Percentiles rank a stretch among this genome's conserved stretches.
phyloP scores from a whole-genome alignment of 345 rosid species.

The Citrus mangshanensis region DNA sequence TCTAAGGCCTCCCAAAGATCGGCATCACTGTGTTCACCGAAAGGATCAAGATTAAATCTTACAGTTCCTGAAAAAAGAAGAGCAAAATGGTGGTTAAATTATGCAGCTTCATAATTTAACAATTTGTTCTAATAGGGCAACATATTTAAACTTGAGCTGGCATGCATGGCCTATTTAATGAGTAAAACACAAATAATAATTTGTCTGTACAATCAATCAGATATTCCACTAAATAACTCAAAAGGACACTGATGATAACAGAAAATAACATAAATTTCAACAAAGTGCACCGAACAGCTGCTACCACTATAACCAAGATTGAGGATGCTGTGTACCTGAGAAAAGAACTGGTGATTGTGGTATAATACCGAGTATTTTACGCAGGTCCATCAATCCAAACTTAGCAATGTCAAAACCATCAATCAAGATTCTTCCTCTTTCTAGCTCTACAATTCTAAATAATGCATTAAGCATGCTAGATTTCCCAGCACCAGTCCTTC shows the following conservation, averaged over 20 bases:
- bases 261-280: background rate
- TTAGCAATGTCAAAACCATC: slow-evolving; percentile 76
- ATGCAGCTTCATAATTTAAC: background rate
- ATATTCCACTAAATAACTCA: background rate
- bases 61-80: slow-evolving; percentile 61
- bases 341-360: slow-evolving; percentile 99
- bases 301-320: background rate
- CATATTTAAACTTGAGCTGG: background rate
- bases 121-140: background rate
- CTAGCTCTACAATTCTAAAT: slow-evolving; percentile 90
- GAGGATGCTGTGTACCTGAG: slow-evolving; percentile 59
- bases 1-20: slow-evolving; percentile 98
- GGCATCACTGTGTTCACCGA: slow-evolving; percentile 93
- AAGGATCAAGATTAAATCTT: slow-evolving; percentile 97
- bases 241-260: background rate
- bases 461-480: slow-evolving; percentile 96
- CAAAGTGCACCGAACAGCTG: background rate
- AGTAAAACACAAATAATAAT: background rate
- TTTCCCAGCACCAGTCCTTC: slow-evolving; percentile 99
- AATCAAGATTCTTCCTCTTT: slow-evolving; percentile 86
- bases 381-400: slow-evolving; percentile 86
- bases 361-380: slow-evolving; percentile 94
- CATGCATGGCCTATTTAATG: background rate
- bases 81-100: slow-evolving; percentile 2
- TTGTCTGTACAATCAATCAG: background rate